phyloP scores from a whole-genome alignment of 805 yeast genomes.

The Torulaspora delbrueckii region DNA sequence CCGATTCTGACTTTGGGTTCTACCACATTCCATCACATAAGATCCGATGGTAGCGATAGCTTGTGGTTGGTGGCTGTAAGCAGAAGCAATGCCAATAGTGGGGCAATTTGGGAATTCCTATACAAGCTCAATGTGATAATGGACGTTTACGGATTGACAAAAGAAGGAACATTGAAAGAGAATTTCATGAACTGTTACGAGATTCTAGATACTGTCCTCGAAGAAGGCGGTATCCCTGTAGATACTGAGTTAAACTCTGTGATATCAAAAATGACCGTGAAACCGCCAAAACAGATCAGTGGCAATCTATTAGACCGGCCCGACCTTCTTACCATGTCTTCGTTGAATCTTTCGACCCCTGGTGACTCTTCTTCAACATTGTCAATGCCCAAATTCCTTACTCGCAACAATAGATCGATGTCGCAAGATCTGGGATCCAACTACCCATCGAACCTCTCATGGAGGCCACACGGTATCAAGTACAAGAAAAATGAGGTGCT shows the following conservation, averaged over 20 bases:
- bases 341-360: conserved; percentile 4
- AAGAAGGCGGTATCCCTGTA: conserved; percentile 27
- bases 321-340: conserved; percentile 9
- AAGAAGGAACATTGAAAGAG: conserved; percentile 51
- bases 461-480: conserved; percentile 68
- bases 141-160: conserved; percentile 36
- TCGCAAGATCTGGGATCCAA: conserved; percentile 16
- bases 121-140: conserved; percentile 56
- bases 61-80: conserved; percentile 87
- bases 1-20: conserved; percentile 85
- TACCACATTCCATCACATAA: conserved; percentile 80
- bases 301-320: conserved; percentile 5
- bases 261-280: conserved; percentile 22
- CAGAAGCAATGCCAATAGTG: conserved; percentile 81
- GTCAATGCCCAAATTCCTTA: conserved; percentile 22
- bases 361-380: conserved; percentile 5
- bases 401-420: conserved; percentile 13
- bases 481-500: conserved; percentile 78
- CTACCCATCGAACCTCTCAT: conserved; percentile 45
- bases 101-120: conserved; percentile 72
- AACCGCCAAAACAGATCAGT: conserved; percentile 18
- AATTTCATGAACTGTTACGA: conserved; percentile 72
- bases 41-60: conserved; percentile 42
- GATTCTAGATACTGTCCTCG: conserved; percentile 63
- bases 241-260: conserved; percentile 29